phyloP scores from a whole-genome alignment of 306 rosid species.

The Cucurbita maxima region DNA sequence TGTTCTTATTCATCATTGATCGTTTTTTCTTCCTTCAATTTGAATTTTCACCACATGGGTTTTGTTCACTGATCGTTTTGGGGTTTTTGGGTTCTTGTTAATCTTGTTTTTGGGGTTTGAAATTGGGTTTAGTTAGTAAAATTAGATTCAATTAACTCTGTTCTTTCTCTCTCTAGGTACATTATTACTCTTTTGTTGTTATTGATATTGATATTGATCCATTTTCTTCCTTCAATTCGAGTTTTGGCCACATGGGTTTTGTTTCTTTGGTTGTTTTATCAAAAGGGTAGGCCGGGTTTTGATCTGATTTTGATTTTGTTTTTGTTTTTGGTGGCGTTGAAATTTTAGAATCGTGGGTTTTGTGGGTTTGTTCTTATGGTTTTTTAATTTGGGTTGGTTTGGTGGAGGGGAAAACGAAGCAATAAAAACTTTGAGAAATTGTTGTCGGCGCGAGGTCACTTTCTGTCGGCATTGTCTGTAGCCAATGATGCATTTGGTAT shows the following conservation, averaged over 20 bases:
- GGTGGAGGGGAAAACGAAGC: slow-evolving; percentile 22
- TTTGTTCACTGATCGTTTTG: neutral
- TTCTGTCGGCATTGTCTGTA: slow-evolving; percentile 77
- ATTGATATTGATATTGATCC: neutral
- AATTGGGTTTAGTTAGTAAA: slow-evolving; percentile 37
- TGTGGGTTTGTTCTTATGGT: neutral
- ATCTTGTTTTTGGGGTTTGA: neutral
- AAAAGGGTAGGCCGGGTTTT: neutral
- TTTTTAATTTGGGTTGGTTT: slow-evolving; percentile 33
- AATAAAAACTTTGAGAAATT: slow-evolving; percentile 20
- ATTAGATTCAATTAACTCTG: neutral
- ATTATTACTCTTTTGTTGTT: neutral
- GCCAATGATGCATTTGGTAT: slow-evolving; percentile 33
- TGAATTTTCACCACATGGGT: no score
- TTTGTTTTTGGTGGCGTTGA: neutral
- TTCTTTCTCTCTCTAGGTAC: neutral
- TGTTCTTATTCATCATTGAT: neutral
- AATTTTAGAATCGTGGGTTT: neutral
- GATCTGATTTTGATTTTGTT: neutral
- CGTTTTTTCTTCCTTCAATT: no score
- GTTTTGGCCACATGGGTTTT: neutral
- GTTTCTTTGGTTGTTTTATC: neutral
- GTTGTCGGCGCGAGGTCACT: slow-evolving; percentile 85
- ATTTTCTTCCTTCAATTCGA: neutral
- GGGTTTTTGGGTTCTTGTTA: neutral